Percentiles rank a stretch among this genome's conserved stretches.
These are phyloP conservation scores for Coemansia sp. DNA, from an alignment of 192 early-diverging fungal genomes.

Conservation along the genomic window DNA sequence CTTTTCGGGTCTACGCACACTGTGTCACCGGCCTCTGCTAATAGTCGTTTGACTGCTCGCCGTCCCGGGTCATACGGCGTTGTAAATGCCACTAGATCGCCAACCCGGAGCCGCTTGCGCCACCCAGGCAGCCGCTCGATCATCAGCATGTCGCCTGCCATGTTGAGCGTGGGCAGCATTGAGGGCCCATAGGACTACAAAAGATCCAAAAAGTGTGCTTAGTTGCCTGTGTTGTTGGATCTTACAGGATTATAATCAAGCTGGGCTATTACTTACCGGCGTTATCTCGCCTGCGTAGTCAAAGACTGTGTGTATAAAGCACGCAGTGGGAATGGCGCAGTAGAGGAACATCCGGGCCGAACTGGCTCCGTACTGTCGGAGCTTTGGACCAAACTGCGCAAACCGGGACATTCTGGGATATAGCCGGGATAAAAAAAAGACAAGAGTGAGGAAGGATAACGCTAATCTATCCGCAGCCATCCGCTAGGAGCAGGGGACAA, in stretches of 20 bases:
- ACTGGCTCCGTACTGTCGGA: slow-evolving; percentile 13
- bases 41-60: slow-evolving; percentile 78
- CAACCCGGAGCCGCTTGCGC: slow-evolving; percentile 56
- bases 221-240: neutral
- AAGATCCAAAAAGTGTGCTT: neutral
- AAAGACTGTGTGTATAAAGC: slow-evolving; percentile 70
- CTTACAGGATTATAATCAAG: neutral
- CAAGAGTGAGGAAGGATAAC: neutral
- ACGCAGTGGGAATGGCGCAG: slow-evolving; percentile 63
- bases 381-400: neutral
- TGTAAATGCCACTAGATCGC: slow-evolving; percentile 78
- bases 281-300: slow-evolving; percentile 77
- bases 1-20: slow-evolving; percentile 78
- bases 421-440: neutral
- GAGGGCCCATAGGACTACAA: slow-evolving; percentile 71
- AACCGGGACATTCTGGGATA: slow-evolving; percentile 1
- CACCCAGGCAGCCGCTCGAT: slow-evolving; percentile 70
- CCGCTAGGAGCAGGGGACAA: neutral
- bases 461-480: neutral
- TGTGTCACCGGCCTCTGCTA: slow-evolving; percentile 82
- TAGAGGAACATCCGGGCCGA: slow-evolving; percentile 9
- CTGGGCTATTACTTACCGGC: slow-evolving; percentile 59
- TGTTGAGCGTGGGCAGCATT: slow-evolving; percentile 91
- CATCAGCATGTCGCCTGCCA: slow-evolving; percentile 75
- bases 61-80: slow-evolving; percentile 72